Evolutionary conservation across 108 stramenopile genomes (phyloP).

Genomic region (Poteriospumella lacustris): DNA sequence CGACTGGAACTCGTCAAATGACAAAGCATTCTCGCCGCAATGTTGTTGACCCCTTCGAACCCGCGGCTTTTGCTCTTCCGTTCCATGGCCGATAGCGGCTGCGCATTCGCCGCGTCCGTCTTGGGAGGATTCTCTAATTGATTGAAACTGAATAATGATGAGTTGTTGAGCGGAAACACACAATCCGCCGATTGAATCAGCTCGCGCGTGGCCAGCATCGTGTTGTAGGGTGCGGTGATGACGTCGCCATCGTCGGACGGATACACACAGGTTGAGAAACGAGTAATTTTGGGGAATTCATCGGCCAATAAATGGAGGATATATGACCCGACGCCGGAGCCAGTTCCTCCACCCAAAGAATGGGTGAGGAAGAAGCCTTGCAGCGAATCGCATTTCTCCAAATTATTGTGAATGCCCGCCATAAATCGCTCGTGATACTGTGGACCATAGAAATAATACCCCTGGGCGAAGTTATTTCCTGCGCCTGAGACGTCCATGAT

Average conservation of each 20-base stretch:
- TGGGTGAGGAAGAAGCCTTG: conserved; percentile 60
- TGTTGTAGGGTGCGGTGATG: conserved; percentile 60
- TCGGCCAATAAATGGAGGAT: conserved; percentile 47
- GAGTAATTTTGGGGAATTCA: conserved; percentile 44
- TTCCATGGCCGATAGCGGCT: not conserved
- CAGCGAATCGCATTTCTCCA: conserved; percentile 54
- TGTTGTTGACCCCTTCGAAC: conserved; percentile 58
- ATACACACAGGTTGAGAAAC: conserved; percentile 41
- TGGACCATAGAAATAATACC: conserved; percentile 47
- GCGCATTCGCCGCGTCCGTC: conserved; percentile 30
- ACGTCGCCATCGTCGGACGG: conserved; percentile 60
- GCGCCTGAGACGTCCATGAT: conserved; percentile 56
- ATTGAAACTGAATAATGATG: too few relatives aligned
- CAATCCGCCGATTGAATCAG: conserved; percentile 58
- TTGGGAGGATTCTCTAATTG: not conserved
- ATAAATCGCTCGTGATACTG: conserved; percentile 45
- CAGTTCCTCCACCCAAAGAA: conserved; percentile 60
- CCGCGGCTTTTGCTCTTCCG: conserved; percentile 19
- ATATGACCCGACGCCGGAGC: conserved; percentile 57
- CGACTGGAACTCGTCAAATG: conserved; percentile 56
- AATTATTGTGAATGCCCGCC: conserved; percentile 37
- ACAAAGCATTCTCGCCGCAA: conserved; percentile 54
- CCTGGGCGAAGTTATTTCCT: conserved; percentile 62
- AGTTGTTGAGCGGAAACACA: conserved; percentile 58
- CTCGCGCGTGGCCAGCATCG: conserved; percentile 48